Evolutionary conservation across 202 grass and related monocot genomes (phyloP), one percentile per base, ranked within the genome.

Genomic region (Digitaria exilis): DNA sequence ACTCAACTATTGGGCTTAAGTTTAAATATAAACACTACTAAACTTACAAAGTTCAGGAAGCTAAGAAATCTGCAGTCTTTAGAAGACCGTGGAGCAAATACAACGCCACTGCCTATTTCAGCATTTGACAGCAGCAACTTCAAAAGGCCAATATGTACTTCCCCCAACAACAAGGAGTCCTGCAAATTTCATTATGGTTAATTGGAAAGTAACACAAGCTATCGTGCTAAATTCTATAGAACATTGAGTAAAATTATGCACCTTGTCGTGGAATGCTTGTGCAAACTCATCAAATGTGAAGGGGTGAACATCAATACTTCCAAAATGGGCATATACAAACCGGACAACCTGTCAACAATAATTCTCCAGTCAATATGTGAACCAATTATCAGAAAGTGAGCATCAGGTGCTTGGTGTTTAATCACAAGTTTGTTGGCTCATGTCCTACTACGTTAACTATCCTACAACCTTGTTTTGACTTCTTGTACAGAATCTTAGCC

Each of bases 211-310:
- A 69, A 75, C 19, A 59, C 14, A 69, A 69, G 9, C 60, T 73
- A 78, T 31, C 51, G 32, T 76, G 63, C 19, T 39, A 51, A 51
- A 56, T 68, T 74, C 55, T 48, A 74, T 25, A 75, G 13, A 28
- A 70, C 69, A 28, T 9, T 25, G 18, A 48, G n/a, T 26, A 79
- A 80, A 39, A 70, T 37, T 25, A 61, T 61, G 69, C 39, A 98
- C 97, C 97, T 99, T 99, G 66, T 96, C 97, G 84, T 96, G 97
- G 81, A 99, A 96, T 62, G 93, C 90, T 78, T 96, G 93, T 13
- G 60, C 88, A 88, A 99, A 96, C 86, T 96, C 97, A 78, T 99
- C 97, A 86, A 99, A 75, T 72, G 91, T 96, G 59, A 99, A 99
- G 21, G 87, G 75, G 63, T 82, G 32, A 60, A 91, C 68, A 92